Conservation (phyloP, 495 filamentous ascomycete genomes). For the Penicillium flavigenum region DNA sequence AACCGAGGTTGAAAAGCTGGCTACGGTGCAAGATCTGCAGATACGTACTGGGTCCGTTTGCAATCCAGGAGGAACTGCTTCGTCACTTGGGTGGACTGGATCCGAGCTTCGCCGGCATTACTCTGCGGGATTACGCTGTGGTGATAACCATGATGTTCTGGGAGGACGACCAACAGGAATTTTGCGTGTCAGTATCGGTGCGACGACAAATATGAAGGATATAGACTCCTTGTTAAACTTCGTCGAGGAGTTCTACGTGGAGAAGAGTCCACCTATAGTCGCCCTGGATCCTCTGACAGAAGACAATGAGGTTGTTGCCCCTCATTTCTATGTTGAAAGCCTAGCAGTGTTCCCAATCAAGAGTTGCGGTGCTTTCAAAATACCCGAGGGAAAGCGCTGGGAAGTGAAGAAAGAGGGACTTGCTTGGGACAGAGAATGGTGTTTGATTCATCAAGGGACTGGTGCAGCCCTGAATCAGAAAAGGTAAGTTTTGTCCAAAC, state of each 20-base stretch:
- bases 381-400: constrained; percentile 66
- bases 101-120: constrained; percentile 82
- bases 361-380: constrained; percentile 75
- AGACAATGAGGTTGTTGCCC: constrained; percentile 18
- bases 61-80: constrained; percentile 83
- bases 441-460: constrained; percentile 79
- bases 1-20: constrained; percentile 80
- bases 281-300: constrained; percentile 22
- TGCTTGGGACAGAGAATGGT: constrained; percentile 94
- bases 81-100: constrained; percentile 63
- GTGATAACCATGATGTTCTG: constrained; percentile 76
- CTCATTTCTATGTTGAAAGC: constrained; percentile 53
- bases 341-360: constrained; percentile 82
- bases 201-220: constrained; percentile 81
- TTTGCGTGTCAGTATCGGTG: constrained; percentile 80
- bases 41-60: constrained; percentile 83
- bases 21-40: constrained; percentile 74
- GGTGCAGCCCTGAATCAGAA: constrained; percentile 79
- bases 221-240: constrained; percentile 69
- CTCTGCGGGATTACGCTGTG: constrained; percentile 74
- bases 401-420: constrained; percentile 74
- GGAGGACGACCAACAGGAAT: constrained; percentile 83
- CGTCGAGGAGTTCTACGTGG: constrained; percentile 74
- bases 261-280: constrained; percentile 36
- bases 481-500: constrained; percentile 14